These are phyloP conservation scores for Sclerotiophoma versabilis DNA, from an alignment of 2,329 filamentous ascomycete genomes.

Conservation along the genomic window DNA sequence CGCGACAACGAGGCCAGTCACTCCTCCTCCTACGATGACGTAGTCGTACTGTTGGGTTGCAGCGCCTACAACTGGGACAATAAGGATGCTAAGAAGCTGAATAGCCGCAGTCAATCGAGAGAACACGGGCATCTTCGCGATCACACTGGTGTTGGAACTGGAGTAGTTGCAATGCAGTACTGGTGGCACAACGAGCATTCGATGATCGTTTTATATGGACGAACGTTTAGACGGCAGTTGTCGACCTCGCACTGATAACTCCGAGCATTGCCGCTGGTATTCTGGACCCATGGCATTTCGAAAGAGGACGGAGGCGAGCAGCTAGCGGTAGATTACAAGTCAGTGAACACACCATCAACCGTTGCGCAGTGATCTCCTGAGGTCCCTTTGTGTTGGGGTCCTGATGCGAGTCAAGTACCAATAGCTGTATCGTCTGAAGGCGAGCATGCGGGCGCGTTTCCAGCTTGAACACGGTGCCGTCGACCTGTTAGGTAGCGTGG, in stretches of 20 bases:
- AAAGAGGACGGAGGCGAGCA: conserved; percentile 1
- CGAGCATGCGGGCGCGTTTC: not conserved
- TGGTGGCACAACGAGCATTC: not conserved
- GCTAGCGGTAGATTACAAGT: not conserved
- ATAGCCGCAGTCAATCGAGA: conserved; percentile 34
- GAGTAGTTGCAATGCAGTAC: not conserved
- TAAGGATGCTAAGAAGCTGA: conserved; percentile 30
- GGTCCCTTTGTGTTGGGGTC: not conserved
- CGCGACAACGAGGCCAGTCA: conserved; percentile 38
- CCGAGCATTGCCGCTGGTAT: not conserved
- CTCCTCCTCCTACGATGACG: conserved; percentile 41
- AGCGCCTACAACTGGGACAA: conserved; percentile 23
- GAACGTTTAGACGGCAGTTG: not conserved
- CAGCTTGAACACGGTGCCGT: not conserved
- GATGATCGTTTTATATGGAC: not conserved
- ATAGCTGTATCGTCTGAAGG: not conserved
- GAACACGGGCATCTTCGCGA: conserved; percentile 16
- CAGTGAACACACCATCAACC: conserved; percentile 1
- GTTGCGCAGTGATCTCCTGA: not conserved
- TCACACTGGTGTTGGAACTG: not conserved
- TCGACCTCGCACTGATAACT: not conserved
- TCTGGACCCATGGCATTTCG: conserved; percentile 9
- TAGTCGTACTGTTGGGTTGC: conserved; percentile 34
- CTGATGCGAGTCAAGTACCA: not conserved
- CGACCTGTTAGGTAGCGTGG: not conserved